Conservation (phyloP, 2,329 filamentous ascomycete genomes). For the Epichloe hybrida region DNA sequence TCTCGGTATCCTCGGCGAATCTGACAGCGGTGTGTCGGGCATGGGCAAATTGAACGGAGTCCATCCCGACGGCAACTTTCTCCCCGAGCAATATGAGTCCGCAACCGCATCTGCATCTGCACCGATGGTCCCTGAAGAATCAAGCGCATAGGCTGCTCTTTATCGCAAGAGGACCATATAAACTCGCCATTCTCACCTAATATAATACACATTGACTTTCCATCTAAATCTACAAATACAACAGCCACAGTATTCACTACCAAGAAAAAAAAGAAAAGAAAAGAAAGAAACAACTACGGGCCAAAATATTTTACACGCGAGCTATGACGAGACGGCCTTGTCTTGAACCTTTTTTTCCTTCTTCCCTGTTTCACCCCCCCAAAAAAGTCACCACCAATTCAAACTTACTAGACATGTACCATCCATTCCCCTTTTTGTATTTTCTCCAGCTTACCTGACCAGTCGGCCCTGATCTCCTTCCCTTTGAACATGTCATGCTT, state of each 20-base stretch:
- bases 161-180: slow-evolving; percentile 3
- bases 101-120: slow-evolving; percentile 8
- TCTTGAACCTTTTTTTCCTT: background rate
- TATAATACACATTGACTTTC: background rate
- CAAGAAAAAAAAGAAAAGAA: background rate
- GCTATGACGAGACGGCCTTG: background rate
- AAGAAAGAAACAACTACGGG: background rate
- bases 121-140: slow-evolving; percentile 13
- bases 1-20: slow-evolving; percentile 30
- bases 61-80: slow-evolving; percentile 18
- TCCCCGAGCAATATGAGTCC: slow-evolving; percentile 5
- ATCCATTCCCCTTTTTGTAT: background rate
- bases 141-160: slow-evolving; percentile 18
- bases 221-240: background rate
- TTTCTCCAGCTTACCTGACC: background rate
- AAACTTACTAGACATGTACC: background rate
- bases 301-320: background rate
- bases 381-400: no score
- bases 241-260: background rate
- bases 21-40: slow-evolving; percentile 29
- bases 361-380: background rate
- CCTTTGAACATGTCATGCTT: background rate
- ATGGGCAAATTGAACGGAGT: slow-evolving; percentile 25
- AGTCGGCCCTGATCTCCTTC: background rate
- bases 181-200: background rate